phyloP scores from a whole-genome alignment of 2,329 filamentous ascomycete genomes.

The Phaeophleospora eucalypticola region DNA sequence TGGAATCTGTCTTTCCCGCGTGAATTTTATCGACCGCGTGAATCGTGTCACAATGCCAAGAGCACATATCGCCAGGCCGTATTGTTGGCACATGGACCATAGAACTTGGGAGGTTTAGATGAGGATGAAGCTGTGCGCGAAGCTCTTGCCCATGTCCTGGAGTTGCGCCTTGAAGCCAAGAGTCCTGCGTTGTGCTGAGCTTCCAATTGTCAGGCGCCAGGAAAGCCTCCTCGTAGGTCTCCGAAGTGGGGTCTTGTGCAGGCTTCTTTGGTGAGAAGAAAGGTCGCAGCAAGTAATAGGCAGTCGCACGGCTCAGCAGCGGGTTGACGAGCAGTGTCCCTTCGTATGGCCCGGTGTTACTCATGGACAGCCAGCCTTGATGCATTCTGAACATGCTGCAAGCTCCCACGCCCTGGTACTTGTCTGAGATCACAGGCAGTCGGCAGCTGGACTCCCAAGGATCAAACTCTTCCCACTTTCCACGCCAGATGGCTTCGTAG shows the following conservation, averaged over 20 bases:
- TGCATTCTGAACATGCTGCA: conserved; percentile 84
- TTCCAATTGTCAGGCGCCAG: conserved; percentile 58
- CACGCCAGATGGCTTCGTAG: conserved; percentile 69
- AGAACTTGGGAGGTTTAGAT: conserved; percentile 61
- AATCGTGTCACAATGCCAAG: conserved; percentile 69
- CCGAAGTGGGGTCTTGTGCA: conserved; percentile 31
- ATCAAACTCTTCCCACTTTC: conserved; percentile 76
- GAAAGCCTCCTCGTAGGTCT: conserved; percentile 41
- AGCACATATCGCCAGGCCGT: conserved; percentile 70
- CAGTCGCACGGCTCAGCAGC: conserved; percentile 67
- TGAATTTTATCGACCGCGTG: conserved; percentile 83
- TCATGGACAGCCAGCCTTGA: conserved; percentile 85
- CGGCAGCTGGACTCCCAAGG: conserved; percentile 73
- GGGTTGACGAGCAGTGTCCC: conserved; percentile 82
- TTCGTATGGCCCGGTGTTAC: conserved; percentile 64
- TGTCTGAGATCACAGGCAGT: conserved; percentile 63
- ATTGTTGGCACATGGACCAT: conserved; percentile 71
- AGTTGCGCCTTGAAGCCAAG: conserved; percentile 65
- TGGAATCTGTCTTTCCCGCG: conserved; percentile 66
- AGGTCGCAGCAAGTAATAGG: conserved; percentile 76
- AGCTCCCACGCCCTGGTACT: conserved; percentile 76
- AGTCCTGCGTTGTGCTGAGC: conserved; percentile 50
- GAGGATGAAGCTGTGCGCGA: conserved; percentile 60
- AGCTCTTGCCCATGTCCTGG: conserved; percentile 68
- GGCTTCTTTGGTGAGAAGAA: conserved; percentile 64